phyloP scores from a whole-genome alignment of 179 eudicot genomes.

The Silene vulgaris region DNA sequence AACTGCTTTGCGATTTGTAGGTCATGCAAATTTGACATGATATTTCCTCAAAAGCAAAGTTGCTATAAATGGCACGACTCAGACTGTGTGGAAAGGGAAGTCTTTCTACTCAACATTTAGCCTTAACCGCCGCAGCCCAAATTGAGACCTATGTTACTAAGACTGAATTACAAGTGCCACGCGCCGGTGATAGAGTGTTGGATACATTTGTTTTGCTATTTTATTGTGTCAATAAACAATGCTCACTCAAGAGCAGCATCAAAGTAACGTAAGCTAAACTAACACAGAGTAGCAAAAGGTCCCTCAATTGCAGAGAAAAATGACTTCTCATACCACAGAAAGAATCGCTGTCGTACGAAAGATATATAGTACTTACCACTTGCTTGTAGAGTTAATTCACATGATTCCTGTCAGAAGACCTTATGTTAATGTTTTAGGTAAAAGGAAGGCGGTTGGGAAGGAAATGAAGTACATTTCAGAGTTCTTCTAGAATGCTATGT shows the following conservation, averaged over 20 bases:
- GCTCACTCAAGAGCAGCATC: not conserved
- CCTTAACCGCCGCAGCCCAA: no score
- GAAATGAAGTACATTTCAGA: not conserved
- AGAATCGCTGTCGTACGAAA: not conserved
- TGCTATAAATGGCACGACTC: not conserved
- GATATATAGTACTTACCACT: not conserved
- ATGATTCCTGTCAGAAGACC: not conserved
- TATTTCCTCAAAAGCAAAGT: no score
- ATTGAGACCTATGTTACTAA: no score
- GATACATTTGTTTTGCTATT: not conserved
- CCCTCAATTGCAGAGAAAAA: not conserved
- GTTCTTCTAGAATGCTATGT: slow-evolving; percentile 1
- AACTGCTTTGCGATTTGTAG: no score
- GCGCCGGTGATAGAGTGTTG: not conserved
- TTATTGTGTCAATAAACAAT: not conserved
- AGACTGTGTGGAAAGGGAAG: not conserved
- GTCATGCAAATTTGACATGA: no score
- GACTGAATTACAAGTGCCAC: not conserved
- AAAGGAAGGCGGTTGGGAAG: not conserved
- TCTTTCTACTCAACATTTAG: no score
- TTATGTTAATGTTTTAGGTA: not conserved
- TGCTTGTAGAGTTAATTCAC: not conserved
- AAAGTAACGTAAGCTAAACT: not conserved
- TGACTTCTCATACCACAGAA: not conserved
- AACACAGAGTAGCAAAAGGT: not conserved